phyloP scores from a whole-genome alignment of 1,139 yeast genomes.

The Suhomyces atakaporum region DNA sequence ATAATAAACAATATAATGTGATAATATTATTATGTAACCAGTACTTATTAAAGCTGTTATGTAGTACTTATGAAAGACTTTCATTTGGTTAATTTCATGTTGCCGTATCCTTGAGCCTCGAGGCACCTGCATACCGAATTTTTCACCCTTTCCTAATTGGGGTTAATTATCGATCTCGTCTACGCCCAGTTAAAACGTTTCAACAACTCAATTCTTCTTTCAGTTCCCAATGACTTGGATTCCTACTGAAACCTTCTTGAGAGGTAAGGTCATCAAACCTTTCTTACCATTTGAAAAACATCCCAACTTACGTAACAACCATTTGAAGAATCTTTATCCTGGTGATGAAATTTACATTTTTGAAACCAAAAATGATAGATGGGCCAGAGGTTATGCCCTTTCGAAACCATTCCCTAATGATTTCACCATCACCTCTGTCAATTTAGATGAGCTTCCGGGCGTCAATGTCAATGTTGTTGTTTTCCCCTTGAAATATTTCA shows the following conservation, averaged over 20 bases:
- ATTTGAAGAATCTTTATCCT: constrained; percentile 61
- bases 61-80: too few species aligned
- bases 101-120: background rate
- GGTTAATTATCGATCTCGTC: constrained; percentile 11
- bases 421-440: constrained; percentile 61
- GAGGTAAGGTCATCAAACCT: constrained; percentile 58
- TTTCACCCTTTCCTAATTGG: constrained; percentile 8
- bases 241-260: constrained; percentile 40
- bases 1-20: too few species aligned
- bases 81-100: too few species aligned
- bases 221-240: constrained; percentile 31
- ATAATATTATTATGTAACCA: too few species aligned
- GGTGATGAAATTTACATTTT: constrained; percentile 83
- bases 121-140: constrained; percentile 1
- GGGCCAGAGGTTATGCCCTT: constrained; percentile 81
- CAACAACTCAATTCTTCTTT: background rate
- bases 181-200: background rate
- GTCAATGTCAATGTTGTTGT: constrained; percentile 52
- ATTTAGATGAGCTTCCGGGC: constrained; percentile 64
- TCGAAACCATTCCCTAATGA: constrained; percentile 68
- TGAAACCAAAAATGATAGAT: constrained; percentile 62
- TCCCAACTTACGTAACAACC: constrained; percentile 40
- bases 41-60: too few species aligned
- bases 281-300: constrained; percentile 62
- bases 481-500: constrained; percentile 60